Evolutionary conservation across 371 early-diverging fungal genomes (phyloP).

Genomic region (Haplosporangium sp.): DNA sequence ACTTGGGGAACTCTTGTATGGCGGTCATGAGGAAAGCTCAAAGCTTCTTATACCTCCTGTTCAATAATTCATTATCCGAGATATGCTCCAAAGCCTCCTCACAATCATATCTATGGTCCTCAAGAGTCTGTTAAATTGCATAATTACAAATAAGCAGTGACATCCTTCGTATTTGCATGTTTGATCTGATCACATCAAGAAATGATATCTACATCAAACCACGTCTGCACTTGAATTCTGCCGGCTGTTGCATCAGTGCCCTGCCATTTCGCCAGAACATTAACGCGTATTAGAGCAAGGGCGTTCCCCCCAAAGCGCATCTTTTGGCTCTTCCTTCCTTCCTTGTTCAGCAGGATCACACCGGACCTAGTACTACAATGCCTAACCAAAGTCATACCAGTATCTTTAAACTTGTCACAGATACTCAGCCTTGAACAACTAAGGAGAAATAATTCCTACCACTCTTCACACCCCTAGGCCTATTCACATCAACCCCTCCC

Average conservation of each 20-base stretch:
- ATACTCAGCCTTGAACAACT: too few species aligned
- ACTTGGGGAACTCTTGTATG: constrained; percentile 8
- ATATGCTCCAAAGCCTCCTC: constrained; percentile 7
- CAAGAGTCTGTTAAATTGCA: constrained; percentile 5
- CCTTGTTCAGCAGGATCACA: neutral
- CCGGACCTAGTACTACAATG: too few species aligned
- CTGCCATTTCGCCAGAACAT: constrained; percentile 19
- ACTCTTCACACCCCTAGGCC: too few species aligned
- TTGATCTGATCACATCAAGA: neutral
- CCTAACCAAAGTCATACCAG: too few species aligned
- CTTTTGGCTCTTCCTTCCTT: constrained; percentile 22
- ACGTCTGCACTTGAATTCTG: constrained; percentile 21
- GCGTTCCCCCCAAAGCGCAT: constrained; percentile 23
- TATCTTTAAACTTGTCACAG: too few species aligned
- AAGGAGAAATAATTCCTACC: too few species aligned
- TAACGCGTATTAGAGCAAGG: constrained; percentile 27
- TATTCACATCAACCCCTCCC: too few species aligned
- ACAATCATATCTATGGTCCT: constrained; percentile 13
- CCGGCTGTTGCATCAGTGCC: constrained; percentile 12
- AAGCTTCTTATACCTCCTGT: constrained; percentile 8
- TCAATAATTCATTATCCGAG: neutral
- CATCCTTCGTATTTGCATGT: constrained; percentile 1
- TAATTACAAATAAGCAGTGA: neutral
- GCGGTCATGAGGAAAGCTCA: constrained; percentile 10
- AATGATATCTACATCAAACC: constrained; percentile 34